Base-by-base conservation (phyloP, 257 asterid genomes). In the Nicotiana tabacum region DNA sequence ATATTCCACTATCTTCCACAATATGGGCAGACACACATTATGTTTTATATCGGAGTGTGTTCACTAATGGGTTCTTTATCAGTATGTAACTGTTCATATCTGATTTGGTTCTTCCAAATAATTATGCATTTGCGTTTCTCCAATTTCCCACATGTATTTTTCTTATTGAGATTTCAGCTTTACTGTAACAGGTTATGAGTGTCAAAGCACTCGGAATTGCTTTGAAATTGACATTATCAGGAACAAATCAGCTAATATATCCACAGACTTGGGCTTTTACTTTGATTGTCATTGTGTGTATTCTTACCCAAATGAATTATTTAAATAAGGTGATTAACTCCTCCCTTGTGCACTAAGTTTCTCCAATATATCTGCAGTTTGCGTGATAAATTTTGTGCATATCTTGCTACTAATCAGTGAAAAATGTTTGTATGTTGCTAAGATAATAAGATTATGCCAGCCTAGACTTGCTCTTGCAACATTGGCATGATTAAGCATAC, bases 131-230 rank as follows among this genome's bases (percentile, higher is more conserved):
- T 2, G 17, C 27, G 8, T 60, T 78, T 60, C 15, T 56, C 18
- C 16, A 6, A 17, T 39, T 68, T 27, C 21, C 60, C 60, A 61
- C 53, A 56, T 74, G 11, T 27, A 48, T 27, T 56, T 60, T 62
- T 81, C 60, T 35, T 72, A 24, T 33, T 61, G 79, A 53, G 43
- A 70, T 56, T 74, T 43, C 32, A 37, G 67, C 80, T 74, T 53
- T 86, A 57, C 51, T 37, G 21, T 88, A 83, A 77, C 92, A 94
- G 98, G 97, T 94, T n/a, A 94, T 93, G 98, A 94, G 98, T 79
- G 97, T 94, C 70, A 92, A 94, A 86, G 97, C 97, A 57, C 87
- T 94, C 17, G 97, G 98, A 84, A 93, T 93, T 87, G 98, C 97
- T 77, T 61, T 94, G 92, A 94, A 94, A 88, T 87, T 94, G 86